Conservation (phyloP, 495 filamentous ascomycete genomes). For the Melanomma pulvis-pyrius region DNA sequence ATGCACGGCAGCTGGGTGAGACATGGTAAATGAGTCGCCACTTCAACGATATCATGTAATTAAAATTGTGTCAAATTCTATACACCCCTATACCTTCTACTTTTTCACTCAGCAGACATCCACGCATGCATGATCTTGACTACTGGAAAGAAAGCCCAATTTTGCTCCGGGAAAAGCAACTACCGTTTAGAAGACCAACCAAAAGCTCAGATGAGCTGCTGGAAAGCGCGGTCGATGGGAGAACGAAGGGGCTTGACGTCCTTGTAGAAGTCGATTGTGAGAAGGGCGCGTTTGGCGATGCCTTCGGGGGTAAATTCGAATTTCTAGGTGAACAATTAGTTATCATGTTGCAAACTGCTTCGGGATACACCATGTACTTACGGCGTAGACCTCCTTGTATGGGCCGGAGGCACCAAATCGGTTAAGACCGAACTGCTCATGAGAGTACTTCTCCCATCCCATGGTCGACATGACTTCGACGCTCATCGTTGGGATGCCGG, state of each 20-base stretch:
- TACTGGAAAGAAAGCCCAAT: not conserved
- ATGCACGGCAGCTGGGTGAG: no score
- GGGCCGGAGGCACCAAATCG: slow-evolving; percentile 94
- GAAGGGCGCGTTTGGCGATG: slow-evolving; percentile 87
- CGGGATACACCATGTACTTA: slow-evolving; percentile 50
- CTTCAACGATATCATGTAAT: no score
- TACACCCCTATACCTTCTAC: not conserved
- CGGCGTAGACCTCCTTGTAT: slow-evolving; percentile 97
- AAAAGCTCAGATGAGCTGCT: slow-evolving; percentile 70
- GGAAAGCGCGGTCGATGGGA: slow-evolving; percentile 91
- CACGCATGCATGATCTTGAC: not conserved
- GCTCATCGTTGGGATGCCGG: slow-evolving; percentile 89
- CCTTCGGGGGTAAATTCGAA: slow-evolving; percentile 99
- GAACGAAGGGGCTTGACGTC: slow-evolving; percentile 83
- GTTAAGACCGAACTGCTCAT: slow-evolving; percentile 99
- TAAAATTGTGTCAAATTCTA: not conserved
- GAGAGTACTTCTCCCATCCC: slow-evolving; percentile 97
- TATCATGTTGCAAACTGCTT: not conserved
- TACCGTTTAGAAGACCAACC: not conserved
- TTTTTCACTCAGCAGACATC: not conserved
- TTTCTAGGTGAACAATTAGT: slow-evolving; percentile 62
- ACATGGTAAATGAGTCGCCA: no score
- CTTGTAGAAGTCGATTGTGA: slow-evolving; percentile 97
- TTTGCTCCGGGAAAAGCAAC: not conserved
- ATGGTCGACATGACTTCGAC: slow-evolving; percentile 92